Evolutionary conservation across 352 stramenopile genomes (phyloP).

Genomic region (Aphanomyces euteiches): DNA sequence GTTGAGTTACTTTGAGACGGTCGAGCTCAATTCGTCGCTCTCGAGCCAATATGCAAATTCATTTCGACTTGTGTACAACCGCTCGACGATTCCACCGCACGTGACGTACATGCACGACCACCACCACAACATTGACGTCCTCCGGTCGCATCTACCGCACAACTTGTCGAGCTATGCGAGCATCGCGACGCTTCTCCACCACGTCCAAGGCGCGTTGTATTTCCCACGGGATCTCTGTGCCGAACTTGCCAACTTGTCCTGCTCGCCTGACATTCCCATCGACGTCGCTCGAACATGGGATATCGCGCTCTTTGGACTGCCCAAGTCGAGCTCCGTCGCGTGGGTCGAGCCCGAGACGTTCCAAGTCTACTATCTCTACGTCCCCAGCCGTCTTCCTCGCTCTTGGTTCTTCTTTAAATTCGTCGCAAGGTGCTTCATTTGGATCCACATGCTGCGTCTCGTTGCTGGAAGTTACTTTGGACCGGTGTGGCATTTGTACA

Average conservation of each 20-base stretch:
- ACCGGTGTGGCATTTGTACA: not conserved
- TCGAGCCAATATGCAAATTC: too few relatives aligned
- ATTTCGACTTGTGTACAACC: not conserved
- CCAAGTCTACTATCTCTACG: conserved; percentile 12
- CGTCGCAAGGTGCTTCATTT: not conserved
- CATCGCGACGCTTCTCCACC: not conserved
- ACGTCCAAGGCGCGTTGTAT: not conserved
- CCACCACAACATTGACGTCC: not conserved
- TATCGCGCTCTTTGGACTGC: not conserved
- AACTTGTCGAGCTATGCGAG: not conserved
- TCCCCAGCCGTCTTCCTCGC: not conserved
- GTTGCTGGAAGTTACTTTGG: not conserved
- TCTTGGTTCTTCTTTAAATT: not conserved
- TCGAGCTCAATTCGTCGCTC: too few relatives aligned
- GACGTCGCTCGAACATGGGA: not conserved
- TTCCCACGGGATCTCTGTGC: not conserved
- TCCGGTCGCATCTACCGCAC: not conserved
- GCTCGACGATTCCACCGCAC: not conserved
- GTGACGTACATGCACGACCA: conserved; percentile 2
- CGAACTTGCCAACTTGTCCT: not conserved
- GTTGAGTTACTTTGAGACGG: too few relatives aligned
- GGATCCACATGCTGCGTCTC: conserved; percentile 5
- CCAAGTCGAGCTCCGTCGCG: not conserved
- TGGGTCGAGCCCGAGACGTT: not conserved
- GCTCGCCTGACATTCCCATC: not conserved